Conservation (phyloP, 306 rosid genomes). For the Vigna radiata region DNA sequence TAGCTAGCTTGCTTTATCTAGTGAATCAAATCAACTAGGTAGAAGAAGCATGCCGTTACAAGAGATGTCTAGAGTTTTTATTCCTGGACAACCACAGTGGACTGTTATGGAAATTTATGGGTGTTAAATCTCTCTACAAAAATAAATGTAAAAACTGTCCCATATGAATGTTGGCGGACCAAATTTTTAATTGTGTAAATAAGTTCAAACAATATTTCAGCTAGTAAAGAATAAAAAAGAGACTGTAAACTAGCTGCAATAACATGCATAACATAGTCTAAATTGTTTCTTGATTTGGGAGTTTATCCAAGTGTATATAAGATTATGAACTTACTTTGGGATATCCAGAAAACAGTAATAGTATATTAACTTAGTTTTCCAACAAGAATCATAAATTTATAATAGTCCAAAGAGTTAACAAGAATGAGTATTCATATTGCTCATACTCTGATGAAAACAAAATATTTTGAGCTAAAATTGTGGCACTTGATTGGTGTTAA, state of each 20-base stretch:
- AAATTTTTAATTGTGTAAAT: too few relatives aligned
- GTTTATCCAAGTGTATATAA: too few relatives aligned
- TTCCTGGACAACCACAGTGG: background rate
- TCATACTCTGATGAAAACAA: background rate
- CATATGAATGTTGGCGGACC: too few relatives aligned
- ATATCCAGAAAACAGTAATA: background rate
- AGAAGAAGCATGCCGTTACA: background rate
- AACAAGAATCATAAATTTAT: background rate
- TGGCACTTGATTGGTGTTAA: background rate
- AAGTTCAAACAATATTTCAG: too few relatives aligned
- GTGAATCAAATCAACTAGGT: background rate
- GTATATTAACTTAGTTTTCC: background rate
- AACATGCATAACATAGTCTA: too few relatives aligned
- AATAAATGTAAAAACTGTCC: too few relatives aligned
- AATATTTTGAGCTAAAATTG: slow-evolving; percentile 14
- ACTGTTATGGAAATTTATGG: too few relatives aligned
- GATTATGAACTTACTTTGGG: too few relatives aligned
- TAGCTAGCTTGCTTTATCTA: background rate
- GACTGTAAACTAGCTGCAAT: too few relatives aligned
- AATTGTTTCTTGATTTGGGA: too few relatives aligned
- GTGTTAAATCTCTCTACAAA: too few relatives aligned
- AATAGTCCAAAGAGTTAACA: background rate
- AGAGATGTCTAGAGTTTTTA: background rate
- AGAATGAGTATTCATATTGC: background rate
- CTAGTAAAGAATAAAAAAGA: too few relatives aligned